These are phyloP conservation scores for Epichloe hybrida DNA, from an alignment of 2,329 filamentous ascomycete genomes.

Conservation along the genomic window DNA sequence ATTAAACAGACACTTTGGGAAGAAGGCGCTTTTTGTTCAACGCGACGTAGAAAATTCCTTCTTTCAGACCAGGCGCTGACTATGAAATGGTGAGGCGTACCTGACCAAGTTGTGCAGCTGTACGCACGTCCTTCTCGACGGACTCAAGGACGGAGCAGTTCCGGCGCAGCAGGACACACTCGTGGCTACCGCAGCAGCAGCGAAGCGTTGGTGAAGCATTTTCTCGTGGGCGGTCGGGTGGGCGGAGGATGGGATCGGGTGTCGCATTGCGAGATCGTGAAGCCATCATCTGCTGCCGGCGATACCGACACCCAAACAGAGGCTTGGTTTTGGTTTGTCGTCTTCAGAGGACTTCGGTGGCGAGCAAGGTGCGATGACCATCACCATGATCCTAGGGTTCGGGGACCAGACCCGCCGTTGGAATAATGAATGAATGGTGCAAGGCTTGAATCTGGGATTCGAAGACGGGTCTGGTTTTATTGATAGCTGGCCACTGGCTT, in stretches of 20 bases:
- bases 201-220: conserved; percentile 24
- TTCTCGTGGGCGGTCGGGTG: conserved; percentile 11
- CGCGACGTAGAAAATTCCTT: neutral
- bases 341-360: conserved; percentile 1
- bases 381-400: conserved; percentile 6
- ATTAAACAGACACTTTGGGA: too few species aligned
- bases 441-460: neutral
- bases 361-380: neutral
- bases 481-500: neutral
- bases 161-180: conserved; percentile 70
- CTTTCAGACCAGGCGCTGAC: neutral
- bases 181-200: conserved; percentile 76
- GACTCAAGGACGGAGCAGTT: conserved; percentile 66
- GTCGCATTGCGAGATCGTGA: conserved; percentile 2
- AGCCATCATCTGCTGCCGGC: conserved; percentile 5
- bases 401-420: neutral
- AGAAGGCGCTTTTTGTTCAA: neutral
- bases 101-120: conserved; percentile 80
- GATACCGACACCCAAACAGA: conserved; percentile 1
- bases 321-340: neutral
- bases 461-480: neutral
- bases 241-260: conserved; percentile 11
- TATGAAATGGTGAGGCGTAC: conserved; percentile 39
- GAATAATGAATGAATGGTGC: neutral
- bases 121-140: conserved; percentile 77